Percentiles rank a stretch among this genome's conserved stretches.
These are phyloP conservation scores for Fusarium luffae DNA, from an alignment of 2,329 filamentous ascomycete genomes.

Conservation along the genomic window DNA sequence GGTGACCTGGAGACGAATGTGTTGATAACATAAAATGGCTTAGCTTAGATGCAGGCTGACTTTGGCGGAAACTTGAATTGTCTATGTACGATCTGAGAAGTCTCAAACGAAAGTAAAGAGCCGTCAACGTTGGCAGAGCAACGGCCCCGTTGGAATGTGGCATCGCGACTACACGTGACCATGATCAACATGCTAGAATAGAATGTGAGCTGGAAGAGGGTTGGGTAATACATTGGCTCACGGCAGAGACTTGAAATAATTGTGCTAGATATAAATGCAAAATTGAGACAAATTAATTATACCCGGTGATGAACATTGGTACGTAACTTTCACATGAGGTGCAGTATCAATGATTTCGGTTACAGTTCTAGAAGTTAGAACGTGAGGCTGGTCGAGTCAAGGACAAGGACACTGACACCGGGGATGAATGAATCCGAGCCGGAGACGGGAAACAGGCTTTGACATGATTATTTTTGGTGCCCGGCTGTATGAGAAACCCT, in stretches of 20 bases:
- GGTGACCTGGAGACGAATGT: conserved; percentile 1
- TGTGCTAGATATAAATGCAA: not conserved
- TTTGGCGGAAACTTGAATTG: conserved; percentile 13
- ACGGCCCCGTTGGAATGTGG: conserved; percentile 19
- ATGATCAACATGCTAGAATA: not conserved
- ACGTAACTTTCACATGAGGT: not conserved
- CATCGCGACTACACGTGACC: conserved; percentile 23
- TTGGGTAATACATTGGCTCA: not conserved
- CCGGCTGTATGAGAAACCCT: not conserved
- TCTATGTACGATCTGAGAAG: conserved; percentile 7
- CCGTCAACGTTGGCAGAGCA: conserved; percentile 28
- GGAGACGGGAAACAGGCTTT: conserved; percentile 1
- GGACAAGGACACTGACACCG: not conserved
- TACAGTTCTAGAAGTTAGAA: conserved; percentile 10
- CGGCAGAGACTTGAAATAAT: not conserved
- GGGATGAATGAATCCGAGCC: not conserved
- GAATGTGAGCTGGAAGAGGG: no score
- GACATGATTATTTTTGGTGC: conserved; percentile 22
- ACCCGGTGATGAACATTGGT: not conserved
- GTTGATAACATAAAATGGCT: conserved; percentile 7
- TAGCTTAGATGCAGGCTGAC: conserved; percentile 5
- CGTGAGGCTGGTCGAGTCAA: conserved; percentile 1
- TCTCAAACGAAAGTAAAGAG: conserved; percentile 1
- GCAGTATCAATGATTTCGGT: not conserved
- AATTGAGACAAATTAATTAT: not conserved